Percentiles rank a stretch among this genome's conserved stretches.
Evolutionary conservation across 1,139 yeast species (phyloP).

Genomic region (Blastobotrys malaysiensis): DNA sequence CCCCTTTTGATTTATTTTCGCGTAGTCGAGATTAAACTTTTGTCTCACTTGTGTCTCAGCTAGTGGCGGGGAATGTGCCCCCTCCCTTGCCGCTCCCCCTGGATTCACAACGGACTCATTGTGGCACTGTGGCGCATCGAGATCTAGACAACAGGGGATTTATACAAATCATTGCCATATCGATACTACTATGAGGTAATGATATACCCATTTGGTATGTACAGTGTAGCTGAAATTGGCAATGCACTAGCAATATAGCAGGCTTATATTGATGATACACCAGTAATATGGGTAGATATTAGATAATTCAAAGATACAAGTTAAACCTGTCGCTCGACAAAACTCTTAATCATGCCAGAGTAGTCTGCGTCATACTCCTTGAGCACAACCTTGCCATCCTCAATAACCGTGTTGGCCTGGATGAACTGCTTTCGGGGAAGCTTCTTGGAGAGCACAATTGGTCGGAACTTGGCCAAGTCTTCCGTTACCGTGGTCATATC

Average conservation of each 20-base stretch:
- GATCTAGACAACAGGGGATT: background rate
- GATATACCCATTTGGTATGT: too few relatives aligned
- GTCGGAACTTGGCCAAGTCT: constrained; percentile 61
- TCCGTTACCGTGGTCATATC: constrained; percentile 62
- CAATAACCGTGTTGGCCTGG: constrained; percentile 63
- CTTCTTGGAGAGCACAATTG: constrained; percentile 62
- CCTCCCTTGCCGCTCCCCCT: too few relatives aligned
- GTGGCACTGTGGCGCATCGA: background rate
- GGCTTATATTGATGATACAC: too few relatives aligned
- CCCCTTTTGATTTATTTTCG: background rate
- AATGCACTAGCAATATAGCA: background rate
- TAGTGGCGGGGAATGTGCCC: too few relatives aligned
- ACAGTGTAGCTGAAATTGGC: background rate
- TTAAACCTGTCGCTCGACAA: constrained; percentile 54
- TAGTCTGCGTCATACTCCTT: constrained; percentile 72
- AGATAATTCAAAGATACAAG: constrained; percentile 20
- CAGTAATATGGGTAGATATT: too few relatives aligned
- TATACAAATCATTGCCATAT: too few relatives aligned
- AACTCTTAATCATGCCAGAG: constrained; percentile 73
- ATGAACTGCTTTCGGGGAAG: constrained; percentile 78
- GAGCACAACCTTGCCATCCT: constrained; percentile 44
- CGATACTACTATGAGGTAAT: too few relatives aligned
- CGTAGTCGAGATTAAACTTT: constrained; percentile 5
- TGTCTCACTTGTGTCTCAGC: constrained; percentile 2
- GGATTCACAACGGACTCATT: background rate